phyloP scores from a whole-genome alignment of 768 basidiomycete species.

The Kwoniella mangroviensis region DNA sequence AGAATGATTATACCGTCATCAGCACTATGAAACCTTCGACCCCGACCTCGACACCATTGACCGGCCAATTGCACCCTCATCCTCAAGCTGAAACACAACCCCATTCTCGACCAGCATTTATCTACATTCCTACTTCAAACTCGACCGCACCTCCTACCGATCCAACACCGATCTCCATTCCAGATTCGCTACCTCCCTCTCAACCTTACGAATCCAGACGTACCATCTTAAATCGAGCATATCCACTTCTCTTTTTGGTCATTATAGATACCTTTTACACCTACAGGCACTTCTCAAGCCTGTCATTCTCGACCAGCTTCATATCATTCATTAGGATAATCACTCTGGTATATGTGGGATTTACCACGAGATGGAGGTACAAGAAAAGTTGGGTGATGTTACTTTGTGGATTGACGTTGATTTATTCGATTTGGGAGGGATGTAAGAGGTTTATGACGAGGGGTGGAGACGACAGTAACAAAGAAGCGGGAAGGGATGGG shows the following conservation, averaged over 20 bases:
- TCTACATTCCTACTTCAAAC: neutral
- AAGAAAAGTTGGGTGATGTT: constrained; percentile 36
- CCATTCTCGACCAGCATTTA: neutral
- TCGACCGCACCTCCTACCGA: neutral
- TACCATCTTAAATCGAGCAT: constrained; percentile 16
- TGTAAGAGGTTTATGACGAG: constrained; percentile 27
- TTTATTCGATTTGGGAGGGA: constrained; percentile 38
- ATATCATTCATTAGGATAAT: constrained; percentile 5
- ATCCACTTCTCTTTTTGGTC: constrained; percentile 29
- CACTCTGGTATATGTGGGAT: constrained; percentile 24
- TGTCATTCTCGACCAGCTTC: neutral
- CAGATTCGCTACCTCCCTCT: neutral
- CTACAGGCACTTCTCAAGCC: constrained; percentile 1
- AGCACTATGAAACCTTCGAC: neutral
- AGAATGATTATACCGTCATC: too few relatives aligned
- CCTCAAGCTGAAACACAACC: neutral
- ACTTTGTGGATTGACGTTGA: constrained; percentile 26
- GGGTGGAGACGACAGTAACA: neutral
- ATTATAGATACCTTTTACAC: constrained; percentile 34
- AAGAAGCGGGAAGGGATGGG: neutral
- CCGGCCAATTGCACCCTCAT: neutral
- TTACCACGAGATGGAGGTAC: constrained; percentile 36
- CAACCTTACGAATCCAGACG: neutral
- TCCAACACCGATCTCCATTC: constrained; percentile 15
- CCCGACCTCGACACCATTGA: neutral